Base-by-base conservation (phyloP, 1,284 basidiomycete genomes). In the Trichosporon sp. region DNA sequence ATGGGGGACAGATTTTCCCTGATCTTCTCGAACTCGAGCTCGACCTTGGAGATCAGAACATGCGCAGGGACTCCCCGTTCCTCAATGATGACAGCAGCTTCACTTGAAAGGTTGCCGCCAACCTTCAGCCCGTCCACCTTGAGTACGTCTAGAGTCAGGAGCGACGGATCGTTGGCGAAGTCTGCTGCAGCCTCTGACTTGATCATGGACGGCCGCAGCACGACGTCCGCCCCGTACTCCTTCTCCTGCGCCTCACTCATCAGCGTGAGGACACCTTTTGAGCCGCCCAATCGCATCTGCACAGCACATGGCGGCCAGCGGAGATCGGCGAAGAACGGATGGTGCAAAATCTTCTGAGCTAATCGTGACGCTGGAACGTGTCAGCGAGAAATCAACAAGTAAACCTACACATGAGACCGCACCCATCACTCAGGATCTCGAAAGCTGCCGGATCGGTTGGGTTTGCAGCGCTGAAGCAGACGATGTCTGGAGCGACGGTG, bases 331-430 rank as follows among this genome's bases (percentile, higher is more conserved):
- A 72, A 59, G 19, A 57, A 58, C 2, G 69, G 65, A 40, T 69
- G 65, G 2, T 49, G 57, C 40, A 44, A 62, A 5, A 78, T 65
- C 1, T 65, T 62, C 6, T 63, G 60, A 13, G 75, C 75, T 5
- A 76, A 56, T 10, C 23, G 52, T 19, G 71, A 65, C 16, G 74
- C 73, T 75, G 11, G 59, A n/a, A 2, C n/a, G 14, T 16, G 31
- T 60, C 5, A 32, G 56, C 5, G 9, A 11, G 34, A 6, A 4
- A 7, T 34, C n/a, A 11, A 29, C 16, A 16, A 10, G 25, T 1
- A 1, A 5, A 66, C 73, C 57, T 61, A 73, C 75, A 74, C 76
- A 78, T 78, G 13, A 75, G 60, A 19, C 76, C 76, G 56, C 74
- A 76, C 1, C 76, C 76, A 46, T 78, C 76, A 2, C 73, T 77